A percentile compares a stretch with the other conserved stretches of the same genome.
Conservation (phyloP, 495 filamentous ascomycete species). For the Tuber aestivum region DNA sequence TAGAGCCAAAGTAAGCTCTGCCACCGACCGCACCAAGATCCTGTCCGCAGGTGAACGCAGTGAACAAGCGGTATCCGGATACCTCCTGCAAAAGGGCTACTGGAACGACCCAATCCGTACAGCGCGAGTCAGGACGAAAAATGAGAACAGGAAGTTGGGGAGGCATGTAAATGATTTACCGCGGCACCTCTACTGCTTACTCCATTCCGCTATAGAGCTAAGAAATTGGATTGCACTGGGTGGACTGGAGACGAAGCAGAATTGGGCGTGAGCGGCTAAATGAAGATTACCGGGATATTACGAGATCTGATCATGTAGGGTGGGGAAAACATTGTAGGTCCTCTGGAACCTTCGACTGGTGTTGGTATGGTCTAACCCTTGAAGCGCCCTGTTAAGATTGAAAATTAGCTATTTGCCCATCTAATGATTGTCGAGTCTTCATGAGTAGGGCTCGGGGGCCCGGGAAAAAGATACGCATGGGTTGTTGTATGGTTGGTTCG, state of each 20-base stretch:
- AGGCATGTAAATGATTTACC: constrained; percentile 54
- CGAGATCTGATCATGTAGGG: constrained; percentile 92
- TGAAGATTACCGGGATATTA: constrained; percentile 62
- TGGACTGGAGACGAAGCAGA: constrained; percentile 85
- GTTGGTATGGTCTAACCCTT: neutral
- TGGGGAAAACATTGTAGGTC: constrained; percentile 75
- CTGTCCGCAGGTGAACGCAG: constrained; percentile 63
- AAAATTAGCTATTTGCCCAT: constrained; percentile 78
- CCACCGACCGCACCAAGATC: constrained; percentile 51
- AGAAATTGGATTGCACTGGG: constrained; percentile 29
- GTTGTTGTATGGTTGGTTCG: constrained; percentile 73
- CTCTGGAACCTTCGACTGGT: neutral
- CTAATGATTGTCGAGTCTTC: constrained; percentile 63
- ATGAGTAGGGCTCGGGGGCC: constrained; percentile 78
- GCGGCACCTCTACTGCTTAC: too few relatives aligned
- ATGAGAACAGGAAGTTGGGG: constrained; percentile 58
- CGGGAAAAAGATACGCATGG: constrained; percentile 80
- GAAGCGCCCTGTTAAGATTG: constrained; percentile 80
- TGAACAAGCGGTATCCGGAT: constrained; percentile 78
- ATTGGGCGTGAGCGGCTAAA: constrained; percentile 68
- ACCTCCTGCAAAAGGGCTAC: constrained; percentile 86
- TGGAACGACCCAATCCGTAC: constrained; percentile 68
- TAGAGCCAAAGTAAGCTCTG: constrained; percentile 71
- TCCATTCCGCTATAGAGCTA: neutral
- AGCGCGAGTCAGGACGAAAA: constrained; percentile 60